Evolutionary conservation across 1,139 yeast species (phyloP).

Genomic region (Taphrina deformans): DNA sequence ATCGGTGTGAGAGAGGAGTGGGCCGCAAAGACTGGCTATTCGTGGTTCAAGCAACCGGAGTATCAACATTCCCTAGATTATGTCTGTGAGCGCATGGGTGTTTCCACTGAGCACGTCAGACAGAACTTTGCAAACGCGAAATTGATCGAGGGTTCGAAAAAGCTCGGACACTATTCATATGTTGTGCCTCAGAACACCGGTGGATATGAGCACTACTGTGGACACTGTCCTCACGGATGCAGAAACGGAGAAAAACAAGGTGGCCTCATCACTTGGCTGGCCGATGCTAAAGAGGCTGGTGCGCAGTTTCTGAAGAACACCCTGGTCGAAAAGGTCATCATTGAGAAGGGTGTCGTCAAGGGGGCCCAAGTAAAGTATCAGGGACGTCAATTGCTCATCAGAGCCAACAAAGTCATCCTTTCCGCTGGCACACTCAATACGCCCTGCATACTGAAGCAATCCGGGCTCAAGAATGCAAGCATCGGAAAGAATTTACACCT

Average conservation of each 20-base stretch:
- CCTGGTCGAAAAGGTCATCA: constrained; percentile 50
- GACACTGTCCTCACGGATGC: constrained; percentile 58
- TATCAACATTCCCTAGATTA: constrained; percentile 55
- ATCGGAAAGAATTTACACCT: constrained; percentile 58
- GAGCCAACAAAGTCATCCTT: constrained; percentile 54
- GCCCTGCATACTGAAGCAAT: constrained; percentile 54
- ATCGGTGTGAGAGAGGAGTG: constrained; percentile 59
- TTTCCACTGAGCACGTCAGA: constrained; percentile 48
- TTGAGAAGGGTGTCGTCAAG: constrained; percentile 51
- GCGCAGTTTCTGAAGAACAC: constrained; percentile 55
- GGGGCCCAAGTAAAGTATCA: constrained; percentile 48
- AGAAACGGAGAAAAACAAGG: constrained; percentile 60
- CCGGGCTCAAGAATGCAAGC: constrained; percentile 57
- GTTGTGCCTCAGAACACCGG: constrained; percentile 57
- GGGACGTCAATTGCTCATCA: constrained; percentile 49
- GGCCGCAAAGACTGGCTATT: constrained; percentile 52
- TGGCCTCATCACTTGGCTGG: constrained; percentile 55
- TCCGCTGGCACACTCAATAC: constrained; percentile 58
- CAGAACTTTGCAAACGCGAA: constrained; percentile 56
- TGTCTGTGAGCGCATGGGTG: constrained; percentile 58
- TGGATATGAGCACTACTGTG: constrained; percentile 55
- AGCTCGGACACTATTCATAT: constrained; percentile 50
- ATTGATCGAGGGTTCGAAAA: constrained; percentile 53
- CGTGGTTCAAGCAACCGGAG: constrained; percentile 53
- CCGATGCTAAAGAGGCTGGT: constrained; percentile 55